These are phyloP conservation scores for Ogataea wickerhamii DNA, from an alignment of 805 yeast genomes.

Conservation along the genomic window DNA sequence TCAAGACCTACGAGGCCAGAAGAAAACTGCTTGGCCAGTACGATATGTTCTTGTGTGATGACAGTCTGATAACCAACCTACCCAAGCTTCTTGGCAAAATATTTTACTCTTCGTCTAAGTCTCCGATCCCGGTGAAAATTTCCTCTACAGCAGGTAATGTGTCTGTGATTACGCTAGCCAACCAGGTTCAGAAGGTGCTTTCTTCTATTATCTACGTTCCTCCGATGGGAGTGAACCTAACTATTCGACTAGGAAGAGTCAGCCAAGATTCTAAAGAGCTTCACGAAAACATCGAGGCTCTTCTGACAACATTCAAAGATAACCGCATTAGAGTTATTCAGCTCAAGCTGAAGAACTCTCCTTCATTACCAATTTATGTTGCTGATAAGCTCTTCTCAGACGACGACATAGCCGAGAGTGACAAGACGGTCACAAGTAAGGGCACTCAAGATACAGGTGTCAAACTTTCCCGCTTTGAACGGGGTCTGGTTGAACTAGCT, in stretches of 20 bases:
- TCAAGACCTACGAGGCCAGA: constrained; percentile 84
- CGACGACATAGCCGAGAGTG: constrained; percentile 43
- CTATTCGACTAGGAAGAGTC: constrained; percentile 61
- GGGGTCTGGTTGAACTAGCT: constrained; percentile 76
- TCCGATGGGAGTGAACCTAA: constrained; percentile 70
- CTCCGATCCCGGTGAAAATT: constrained; percentile 64
- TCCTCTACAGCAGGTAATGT: constrained; percentile 27
- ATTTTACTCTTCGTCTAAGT: constrained; percentile 59
- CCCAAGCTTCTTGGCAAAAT: constrained; percentile 82
- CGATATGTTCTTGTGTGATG: constrained; percentile 83
- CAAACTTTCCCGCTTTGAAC: constrained; percentile 60
- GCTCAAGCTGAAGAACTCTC: constrained; percentile 68
- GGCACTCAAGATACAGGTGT: constrained; percentile 33
- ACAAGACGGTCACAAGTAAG: constrained; percentile 19
- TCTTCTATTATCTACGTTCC: constrained; percentile 58
- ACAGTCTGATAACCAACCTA: constrained; percentile 69
- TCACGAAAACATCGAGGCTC: constrained; percentile 56
- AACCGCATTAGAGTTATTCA: constrained; percentile 52
- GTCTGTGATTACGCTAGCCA: constrained; percentile 48
- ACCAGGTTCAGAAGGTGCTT: constrained; percentile 57
- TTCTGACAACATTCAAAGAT: constrained; percentile 44
- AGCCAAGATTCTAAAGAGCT: constrained; percentile 46
- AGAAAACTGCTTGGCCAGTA: constrained; percentile 66
- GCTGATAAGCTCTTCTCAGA: constrained; percentile 53
- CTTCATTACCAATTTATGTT: constrained; percentile 80